Evolutionary conservation across 2,329 filamentous ascomycete genomes (phyloP), one percentile per base, ranked within the genome.

Genomic region (Raffaelea deltoideospora): DNA sequence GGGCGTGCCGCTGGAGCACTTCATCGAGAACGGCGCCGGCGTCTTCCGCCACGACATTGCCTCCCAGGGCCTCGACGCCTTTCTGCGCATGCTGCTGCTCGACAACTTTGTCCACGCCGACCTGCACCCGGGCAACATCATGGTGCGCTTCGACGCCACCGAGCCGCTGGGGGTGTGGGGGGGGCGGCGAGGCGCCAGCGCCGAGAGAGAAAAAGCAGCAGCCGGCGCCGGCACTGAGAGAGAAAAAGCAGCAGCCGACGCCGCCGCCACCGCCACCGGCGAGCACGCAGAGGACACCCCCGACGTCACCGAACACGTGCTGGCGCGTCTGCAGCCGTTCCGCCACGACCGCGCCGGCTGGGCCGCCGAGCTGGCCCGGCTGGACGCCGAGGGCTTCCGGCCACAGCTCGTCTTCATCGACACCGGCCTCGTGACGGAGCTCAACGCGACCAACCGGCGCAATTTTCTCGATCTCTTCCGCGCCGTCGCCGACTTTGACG

Each of bases 91-190:
- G 90, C 64, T 98, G 14, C 68, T 98, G 11, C 79, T 98, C 28
- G 90, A 98, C 56, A 98, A 98, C 55, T 98, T 98, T 55, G 79
- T 95, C 20, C 90, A 98, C 52, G 88, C 90, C 5, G 90, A 98
- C 53, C 63, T 98, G 22, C 90, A 98, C 53, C 90, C 90, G 0
- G 90, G 90, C 20, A 98, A 98, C 55, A 96, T 98, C 59, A 96
- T 98, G 87, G 88, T 98, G 33, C 85, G 92, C 44, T 98, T 98
- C 62, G 95, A 96, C 58, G 77, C 88, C 50, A 76, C 87, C 0
- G 74, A 76, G 13, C 69, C 78, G 42, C 71, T 88, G 0, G 72
- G 79, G 34, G 61, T 92, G 33, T 49, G 46, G 22, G 30, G 41
- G 11, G 27, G 3, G n/a, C 15, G n/a, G 6, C 13, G 18, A 22